These are phyloP conservation scores for Ophidiomyces ophidiicola DNA, from an alignment of 2,329 filamentous ascomycete species.

Conservation along the genomic window DNA sequence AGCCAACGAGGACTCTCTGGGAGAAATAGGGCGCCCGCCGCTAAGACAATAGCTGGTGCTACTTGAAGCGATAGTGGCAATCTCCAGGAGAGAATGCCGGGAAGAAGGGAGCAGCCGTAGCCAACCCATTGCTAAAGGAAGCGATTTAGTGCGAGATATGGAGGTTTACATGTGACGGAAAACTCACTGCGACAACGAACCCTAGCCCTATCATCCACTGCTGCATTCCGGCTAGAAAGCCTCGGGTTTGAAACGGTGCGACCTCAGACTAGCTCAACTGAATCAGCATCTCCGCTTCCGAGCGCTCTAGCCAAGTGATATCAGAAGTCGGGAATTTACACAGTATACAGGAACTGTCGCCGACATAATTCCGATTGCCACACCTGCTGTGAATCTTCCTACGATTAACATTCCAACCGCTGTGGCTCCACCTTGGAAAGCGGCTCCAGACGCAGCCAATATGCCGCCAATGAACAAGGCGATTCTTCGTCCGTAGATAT, in stretches of 20 bases:
- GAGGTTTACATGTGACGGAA: background rate
- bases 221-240: conserved; percentile 31
- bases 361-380: conserved; percentile 40
- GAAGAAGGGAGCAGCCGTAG: conserved; percentile 34
- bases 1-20: conserved; percentile 43
- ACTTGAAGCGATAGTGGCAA: conserved; percentile 28
- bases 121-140: conserved; percentile 32
- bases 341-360: conserved; percentile 39
- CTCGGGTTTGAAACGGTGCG: conserved; percentile 29
- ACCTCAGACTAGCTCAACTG: conserved; percentile 25
- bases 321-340: conserved; percentile 17
- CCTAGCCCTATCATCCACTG: conserved; percentile 38
- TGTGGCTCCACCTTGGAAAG: conserved; percentile 28
- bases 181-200: conserved; percentile 30
- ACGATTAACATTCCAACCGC: conserved; percentile 37
- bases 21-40: conserved; percentile 25
- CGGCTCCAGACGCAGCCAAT: conserved; percentile 24
- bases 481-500: conserved; percentile 24
- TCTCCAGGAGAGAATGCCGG: conserved; percentile 27
- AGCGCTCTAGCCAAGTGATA: background rate
- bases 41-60: conserved; percentile 31
- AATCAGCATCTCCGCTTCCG: background rate
- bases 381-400: conserved; percentile 40
- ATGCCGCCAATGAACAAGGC: conserved; percentile 27
- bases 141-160: background rate